These are phyloP conservation scores for Penicillium cataractarum DNA, from an alignment of 495 filamentous ascomycete species.

Conservation along the genomic window DNA sequence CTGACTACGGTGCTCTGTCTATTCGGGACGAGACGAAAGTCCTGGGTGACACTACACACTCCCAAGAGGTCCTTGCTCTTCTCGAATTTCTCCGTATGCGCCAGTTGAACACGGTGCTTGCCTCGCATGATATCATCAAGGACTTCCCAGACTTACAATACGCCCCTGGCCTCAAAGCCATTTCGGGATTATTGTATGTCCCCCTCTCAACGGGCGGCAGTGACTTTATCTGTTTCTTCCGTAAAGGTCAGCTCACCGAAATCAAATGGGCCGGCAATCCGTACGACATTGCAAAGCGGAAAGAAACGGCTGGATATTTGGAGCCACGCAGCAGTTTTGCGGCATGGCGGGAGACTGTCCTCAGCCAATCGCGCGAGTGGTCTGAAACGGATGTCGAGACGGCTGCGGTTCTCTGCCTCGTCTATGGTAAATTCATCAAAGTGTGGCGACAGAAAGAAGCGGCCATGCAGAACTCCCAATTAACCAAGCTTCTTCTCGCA, in stretches of 20 bases:
- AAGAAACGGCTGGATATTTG: constrained; percentile 32
- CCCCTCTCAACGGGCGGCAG: constrained; percentile 74
- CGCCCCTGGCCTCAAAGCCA: constrained; percentile 73
- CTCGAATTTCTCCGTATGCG: constrained; percentile 84
- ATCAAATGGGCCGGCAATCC: constrained; percentile 96
- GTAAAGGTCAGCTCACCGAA: constrained; percentile 74
- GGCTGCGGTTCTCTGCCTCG: constrained; percentile 83
- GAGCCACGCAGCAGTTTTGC: constrained; percentile 43
- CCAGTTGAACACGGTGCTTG: constrained; percentile 73
- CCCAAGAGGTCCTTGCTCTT: constrained; percentile 84
- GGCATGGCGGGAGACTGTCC: constrained; percentile 40
- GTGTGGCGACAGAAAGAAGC: constrained; percentile 94
- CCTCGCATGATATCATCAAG: constrained; percentile 72
- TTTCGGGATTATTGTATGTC: constrained; percentile 84
- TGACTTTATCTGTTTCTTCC: constrained; percentile 94
- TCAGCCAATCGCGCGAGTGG: constrained; percentile 49
- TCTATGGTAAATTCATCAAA: constrained; percentile 90
- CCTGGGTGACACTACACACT: constrained; percentile 71
- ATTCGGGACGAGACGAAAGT: constrained; percentile 90
- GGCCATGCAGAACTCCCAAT: constrained; percentile 76
- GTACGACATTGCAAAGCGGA: constrained; percentile 67
- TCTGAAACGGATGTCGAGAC: constrained; percentile 71
- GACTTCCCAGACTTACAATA: constrained; percentile 89
- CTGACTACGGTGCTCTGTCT: constrained; percentile 84
- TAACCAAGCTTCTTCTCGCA: constrained; percentile 80